Conservation (phyloP, 495 filamentous ascomycete species). For the Aspergillus sclerotioniger region DNA sequence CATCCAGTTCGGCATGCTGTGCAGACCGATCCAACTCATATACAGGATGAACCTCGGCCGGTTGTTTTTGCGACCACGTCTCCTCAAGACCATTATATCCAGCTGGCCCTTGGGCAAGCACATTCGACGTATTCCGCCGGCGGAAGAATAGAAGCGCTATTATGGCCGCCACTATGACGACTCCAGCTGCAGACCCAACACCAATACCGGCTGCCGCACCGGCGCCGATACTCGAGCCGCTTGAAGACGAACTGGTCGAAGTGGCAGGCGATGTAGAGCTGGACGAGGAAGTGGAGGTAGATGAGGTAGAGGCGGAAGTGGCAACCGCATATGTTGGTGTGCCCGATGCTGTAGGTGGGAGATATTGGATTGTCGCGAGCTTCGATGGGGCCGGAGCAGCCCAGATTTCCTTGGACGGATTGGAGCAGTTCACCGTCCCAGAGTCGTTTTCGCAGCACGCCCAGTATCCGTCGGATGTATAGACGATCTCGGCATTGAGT, state of each 20-base stretch:
- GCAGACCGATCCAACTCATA: neutral
- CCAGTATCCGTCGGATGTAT: slow-evolving; percentile 2
- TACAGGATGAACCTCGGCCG: neutral
- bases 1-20: neutral
- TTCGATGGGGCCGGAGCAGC: slow-evolving; percentile 7
- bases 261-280: neutral
- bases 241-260: neutral
- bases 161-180: neutral
- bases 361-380: slow-evolving; percentile 14
- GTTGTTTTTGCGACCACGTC: neutral
- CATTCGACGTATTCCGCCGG: neutral
- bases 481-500: neutral
- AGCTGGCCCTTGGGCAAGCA: neutral
- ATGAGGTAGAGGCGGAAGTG: neutral
- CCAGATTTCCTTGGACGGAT: slow-evolving; percentile 5
- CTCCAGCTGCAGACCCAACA: slow-evolving; percentile 1
- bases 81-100: neutral
- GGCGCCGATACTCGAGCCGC: slow-evolving; percentile 1
- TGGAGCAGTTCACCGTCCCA: slow-evolving; percentile 2
- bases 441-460: slow-evolving; percentile 8
- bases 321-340: slow-evolving; percentile 5
- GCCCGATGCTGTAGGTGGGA: neutral
- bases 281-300: neutral
- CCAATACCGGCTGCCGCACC: slow-evolving; percentile 13
- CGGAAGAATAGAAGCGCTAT: neutral